These are phyloP conservation scores for Penicillium polonicum DNA, from an alignment of 2,329 filamentous ascomycete genomes.

Conservation along the genomic window DNA sequence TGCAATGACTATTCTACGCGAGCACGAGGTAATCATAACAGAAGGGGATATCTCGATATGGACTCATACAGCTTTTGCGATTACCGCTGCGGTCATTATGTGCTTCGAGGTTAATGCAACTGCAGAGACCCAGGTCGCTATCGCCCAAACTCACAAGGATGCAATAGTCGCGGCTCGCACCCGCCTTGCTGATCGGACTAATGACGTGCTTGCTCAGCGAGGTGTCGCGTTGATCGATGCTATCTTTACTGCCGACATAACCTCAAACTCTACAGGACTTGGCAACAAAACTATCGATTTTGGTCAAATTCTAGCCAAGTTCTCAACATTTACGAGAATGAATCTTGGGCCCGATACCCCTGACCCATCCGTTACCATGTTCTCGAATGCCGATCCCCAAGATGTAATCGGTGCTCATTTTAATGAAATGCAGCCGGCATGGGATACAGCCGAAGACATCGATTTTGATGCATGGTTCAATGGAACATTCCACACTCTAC, in stretches of 20 bases:
- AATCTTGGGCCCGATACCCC: conserved; percentile 13
- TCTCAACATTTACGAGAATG: conserved; percentile 23
- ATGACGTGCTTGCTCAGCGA: conserved; percentile 27
- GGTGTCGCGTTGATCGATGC: conserved; percentile 29
- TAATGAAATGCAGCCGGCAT: conserved; percentile 20
- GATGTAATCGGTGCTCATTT: conserved; percentile 14
- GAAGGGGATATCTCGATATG: conserved; percentile 28
- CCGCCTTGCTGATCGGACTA: conserved; percentile 20
- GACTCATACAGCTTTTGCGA: conserved; percentile 30
- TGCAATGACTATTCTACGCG: conserved; percentile 40
- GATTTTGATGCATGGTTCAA: conserved; percentile 30
- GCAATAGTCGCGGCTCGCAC: conserved; percentile 24
- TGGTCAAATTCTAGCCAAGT: conserved; percentile 22
- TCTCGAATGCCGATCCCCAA: conserved; percentile 13
- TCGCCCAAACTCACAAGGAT: conserved; percentile 20
- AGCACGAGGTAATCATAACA: conserved; percentile 27
- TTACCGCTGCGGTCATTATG: conserved; percentile 29
- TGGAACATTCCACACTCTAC: conserved; percentile 23
- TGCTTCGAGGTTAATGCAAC: conserved; percentile 27
- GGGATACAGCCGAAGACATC: conserved; percentile 23
- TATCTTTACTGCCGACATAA: conserved; percentile 22
- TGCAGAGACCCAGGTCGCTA: conserved; percentile 13
- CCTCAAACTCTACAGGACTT: background rate
- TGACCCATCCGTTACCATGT: conserved; percentile 16
- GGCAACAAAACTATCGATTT: conserved; percentile 20